Conservation (phyloP, 495 filamentous ascomycete species). For the Penicillium silybi region DNA sequence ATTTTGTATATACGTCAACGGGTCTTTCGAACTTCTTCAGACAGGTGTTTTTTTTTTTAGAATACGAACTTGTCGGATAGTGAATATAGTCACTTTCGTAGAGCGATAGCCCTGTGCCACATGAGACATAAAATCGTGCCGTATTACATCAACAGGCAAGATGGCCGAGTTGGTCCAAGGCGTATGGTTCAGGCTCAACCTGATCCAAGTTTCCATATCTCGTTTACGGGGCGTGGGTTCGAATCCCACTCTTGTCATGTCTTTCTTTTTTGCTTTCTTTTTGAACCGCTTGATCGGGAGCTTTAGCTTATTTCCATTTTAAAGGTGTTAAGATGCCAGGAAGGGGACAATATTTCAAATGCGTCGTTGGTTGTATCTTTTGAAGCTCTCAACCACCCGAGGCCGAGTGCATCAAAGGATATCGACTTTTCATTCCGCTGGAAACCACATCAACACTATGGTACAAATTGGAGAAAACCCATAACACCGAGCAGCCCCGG, state of each 20-base stretch:
- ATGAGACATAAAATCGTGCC: no score
- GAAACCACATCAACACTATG: not conserved
- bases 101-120: not conserved
- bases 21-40: no score
- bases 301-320: not conserved
- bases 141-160: constrained; percentile 21
- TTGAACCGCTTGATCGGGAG: no score
- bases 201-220: constrained; percentile 26
- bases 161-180: constrained; percentile 40
- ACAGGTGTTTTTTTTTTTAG: no score
- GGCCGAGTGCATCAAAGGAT: not conserved
- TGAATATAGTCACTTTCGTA: not conserved
- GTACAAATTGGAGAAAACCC: not conserved
- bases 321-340: no score
- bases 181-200: constrained; percentile 33
- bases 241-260: constrained; percentile 38
- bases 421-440: not conserved
- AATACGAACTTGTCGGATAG: no score
- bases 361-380: no score
- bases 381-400: no score
- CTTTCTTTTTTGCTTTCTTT: constrained; percentile 10
- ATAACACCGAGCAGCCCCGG: not conserved
- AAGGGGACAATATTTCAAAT: no score
- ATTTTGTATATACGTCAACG: not conserved
- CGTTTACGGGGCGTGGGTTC: constrained; percentile 33